Conservation (phyloP, 306 rosid genomes). For the Vicia villosa region DNA sequence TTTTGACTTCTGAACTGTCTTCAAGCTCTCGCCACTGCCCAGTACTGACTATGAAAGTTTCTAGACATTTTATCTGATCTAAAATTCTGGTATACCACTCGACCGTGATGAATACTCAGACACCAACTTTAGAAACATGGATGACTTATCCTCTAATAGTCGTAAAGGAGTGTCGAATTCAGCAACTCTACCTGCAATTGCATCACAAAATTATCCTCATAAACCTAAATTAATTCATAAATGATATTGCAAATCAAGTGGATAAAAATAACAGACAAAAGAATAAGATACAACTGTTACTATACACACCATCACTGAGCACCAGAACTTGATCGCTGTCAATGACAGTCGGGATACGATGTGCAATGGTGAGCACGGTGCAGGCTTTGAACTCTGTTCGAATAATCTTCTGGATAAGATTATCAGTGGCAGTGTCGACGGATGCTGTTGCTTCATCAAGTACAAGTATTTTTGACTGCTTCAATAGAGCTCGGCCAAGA, state of each 20-base stretch:
- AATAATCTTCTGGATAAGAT: constrained; percentile 90
- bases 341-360: constrained; percentile 94
- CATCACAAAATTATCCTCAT: not conserved
- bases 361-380: constrained; percentile 95
- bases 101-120: constrained; percentile 87
- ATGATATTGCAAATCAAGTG: constrained; percentile 5
- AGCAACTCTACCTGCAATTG: constrained; percentile 72
- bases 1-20: constrained; percentile 32
- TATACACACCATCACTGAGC: constrained; percentile 84
- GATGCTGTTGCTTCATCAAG: constrained; percentile 99
- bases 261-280: not conserved
- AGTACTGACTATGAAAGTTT: constrained; percentile 33
- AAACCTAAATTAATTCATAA: not conserved
- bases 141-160: constrained; percentile 86
- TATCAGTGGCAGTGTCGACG: constrained; percentile 91
- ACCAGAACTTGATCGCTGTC: constrained; percentile 95
- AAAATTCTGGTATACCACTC: constrained; percentile 76
- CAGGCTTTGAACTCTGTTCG: constrained; percentile 86
- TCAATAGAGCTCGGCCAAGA: constrained; percentile 88
- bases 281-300: not conserved
- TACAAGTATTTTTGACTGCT: constrained; percentile 91
- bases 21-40: constrained; percentile 46
- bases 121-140: constrained; percentile 93
- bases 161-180: constrained; percentile 83
- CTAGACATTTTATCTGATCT: constrained; percentile 44